Base-by-base conservation (phyloP, 2,329 filamentous ascomycete genomes). In the Waltergamsia citrina region DNA sequence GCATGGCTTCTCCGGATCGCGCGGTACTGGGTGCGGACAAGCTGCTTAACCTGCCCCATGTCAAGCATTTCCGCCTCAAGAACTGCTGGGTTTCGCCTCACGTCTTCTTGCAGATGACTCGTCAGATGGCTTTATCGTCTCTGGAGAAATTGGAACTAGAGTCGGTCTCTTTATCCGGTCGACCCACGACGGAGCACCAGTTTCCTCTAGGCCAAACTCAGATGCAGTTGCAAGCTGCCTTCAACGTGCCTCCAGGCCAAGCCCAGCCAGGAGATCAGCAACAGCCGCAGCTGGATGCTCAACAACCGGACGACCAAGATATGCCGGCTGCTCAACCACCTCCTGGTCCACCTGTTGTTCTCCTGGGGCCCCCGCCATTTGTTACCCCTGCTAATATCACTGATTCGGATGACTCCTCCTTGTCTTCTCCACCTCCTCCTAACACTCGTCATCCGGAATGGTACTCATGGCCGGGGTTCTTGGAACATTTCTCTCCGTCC, bases 1-100 rank as follows among this genome's bases (percentile, higher is more conserved):
- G 44, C 26, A 59, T 64, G 56, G 37, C 44, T 8, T 30, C 33
- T 4, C 41, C 42, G 2, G 43, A 52, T 6, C 43, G 47, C n/a
- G 53, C 59, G 5, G 49, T 50, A 23, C 49, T 47, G 9, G 45
- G 51, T 12, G 45, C 51, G 24, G 46, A 57, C 1, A 49, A 56
- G 19, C 38, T 77, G 6, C 48, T 78, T n/a, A 50, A 52, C 2
- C 63, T 85, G 29, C 71, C 70, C 4, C 52, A 71, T 43, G 51
- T 84, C 17, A 60, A 72, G 39, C 60, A 74, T 32, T 52, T 85
- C 3, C 77, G 69, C 0, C 57, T 85, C 7, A 73, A 73, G 43
- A 85, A 85, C 44, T 83, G 79, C 54, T 85, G 79, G 78, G 59
- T 75, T 10, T 69, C 69, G 3, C 78, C 80, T 1, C 59, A 68